Conservation (phyloP, 352 stramenopile genomes). For the Phytophthora parvispora region DNA sequence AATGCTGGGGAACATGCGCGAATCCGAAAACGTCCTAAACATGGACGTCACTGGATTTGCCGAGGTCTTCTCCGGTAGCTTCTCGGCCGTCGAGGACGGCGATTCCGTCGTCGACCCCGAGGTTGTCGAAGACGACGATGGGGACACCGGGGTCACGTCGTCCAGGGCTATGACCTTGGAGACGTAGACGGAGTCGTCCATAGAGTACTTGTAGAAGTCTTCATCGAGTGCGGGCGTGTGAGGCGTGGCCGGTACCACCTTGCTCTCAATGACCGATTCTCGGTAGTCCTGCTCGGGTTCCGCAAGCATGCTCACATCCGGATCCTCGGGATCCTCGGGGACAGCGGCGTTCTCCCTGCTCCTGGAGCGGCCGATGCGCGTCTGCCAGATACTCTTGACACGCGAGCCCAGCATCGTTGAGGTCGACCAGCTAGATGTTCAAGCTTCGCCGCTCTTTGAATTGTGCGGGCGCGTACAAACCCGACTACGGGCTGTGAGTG, state of each 20-base stretch:
- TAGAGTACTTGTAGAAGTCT: constrained; percentile 25
- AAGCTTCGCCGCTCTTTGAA: not conserved
- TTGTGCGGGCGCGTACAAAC: constrained; percentile 6
- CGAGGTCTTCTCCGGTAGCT: constrained; percentile 19
- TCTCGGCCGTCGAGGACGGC: constrained; percentile 26
- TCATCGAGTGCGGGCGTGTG: constrained; percentile 46
- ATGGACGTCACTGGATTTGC: constrained; percentile 40
- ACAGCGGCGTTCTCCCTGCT: constrained; percentile 18
- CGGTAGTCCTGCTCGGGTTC: constrained; percentile 15
- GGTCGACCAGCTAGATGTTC: not conserved
- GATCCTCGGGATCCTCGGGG: constrained; percentile 3
- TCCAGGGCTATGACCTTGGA: constrained; percentile 3
- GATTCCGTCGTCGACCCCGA: constrained; percentile 32
- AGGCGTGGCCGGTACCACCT: constrained; percentile 17
- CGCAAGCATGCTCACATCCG: constrained; percentile 2
- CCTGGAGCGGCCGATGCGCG: constrained; percentile 50
- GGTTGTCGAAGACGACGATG: constrained; percentile 29
- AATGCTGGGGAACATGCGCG: constrained; percentile 29
- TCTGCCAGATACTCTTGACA: constrained; percentile 79
- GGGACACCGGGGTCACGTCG: constrained; percentile 13
- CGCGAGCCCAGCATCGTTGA: constrained; percentile 19
- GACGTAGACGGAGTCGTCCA: constrained; percentile 6
- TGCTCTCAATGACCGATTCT: constrained; percentile 8
- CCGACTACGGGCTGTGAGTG: not conserved
- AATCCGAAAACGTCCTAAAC: constrained; percentile 47